These are phyloP conservation scores for Exserohilum rostratum DNA, from an alignment of 2,329 filamentous ascomycete genomes.

Conservation along the genomic window DNA sequence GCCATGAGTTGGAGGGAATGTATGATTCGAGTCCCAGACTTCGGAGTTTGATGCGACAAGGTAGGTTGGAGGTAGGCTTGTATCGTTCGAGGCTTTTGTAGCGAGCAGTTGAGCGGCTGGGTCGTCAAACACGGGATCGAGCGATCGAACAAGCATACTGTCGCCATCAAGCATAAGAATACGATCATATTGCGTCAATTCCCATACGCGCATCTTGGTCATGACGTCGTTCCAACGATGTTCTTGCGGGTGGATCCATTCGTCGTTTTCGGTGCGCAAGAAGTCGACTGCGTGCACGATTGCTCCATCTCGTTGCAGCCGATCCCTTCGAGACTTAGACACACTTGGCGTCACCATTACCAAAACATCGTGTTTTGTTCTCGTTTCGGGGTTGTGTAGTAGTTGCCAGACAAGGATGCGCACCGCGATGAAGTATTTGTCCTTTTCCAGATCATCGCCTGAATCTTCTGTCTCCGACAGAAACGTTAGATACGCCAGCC, in stretches of 20 bases:
- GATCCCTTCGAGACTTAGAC: constrained; percentile 21
- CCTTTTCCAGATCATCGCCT: constrained; percentile 29
- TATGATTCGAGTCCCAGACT: constrained; percentile 36
- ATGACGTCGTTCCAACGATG: constrained; percentile 45
- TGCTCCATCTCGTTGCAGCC: constrained; percentile 35
- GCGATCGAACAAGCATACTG: constrained; percentile 35
- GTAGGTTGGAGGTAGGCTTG: constrained; percentile 38
- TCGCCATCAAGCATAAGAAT: constrained; percentile 49
- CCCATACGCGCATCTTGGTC: constrained; percentile 49
- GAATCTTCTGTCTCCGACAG: constrained; percentile 26
- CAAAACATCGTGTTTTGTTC: constrained; percentile 30
- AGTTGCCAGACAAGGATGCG: constrained; percentile 43
- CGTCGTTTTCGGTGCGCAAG: constrained; percentile 21
- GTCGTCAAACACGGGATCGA: constrained; percentile 47
- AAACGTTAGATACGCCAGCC: constrained; percentile 35
- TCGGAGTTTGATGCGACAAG: constrained; percentile 45
- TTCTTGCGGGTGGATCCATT: constrained; percentile 23
- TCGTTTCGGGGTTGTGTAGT: constrained; percentile 30
- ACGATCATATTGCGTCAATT: constrained; percentile 45
- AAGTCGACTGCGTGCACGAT: constrained; percentile 33
- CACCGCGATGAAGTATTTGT: constrained; percentile 36
- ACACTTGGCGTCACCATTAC: constrained; percentile 38
- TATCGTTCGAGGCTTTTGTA: constrained; percentile 3
- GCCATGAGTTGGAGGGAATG: constrained; percentile 42
- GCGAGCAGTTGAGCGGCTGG: constrained; percentile 24